Evolutionary conservation across 2,329 filamentous ascomycete species (phyloP).

Genomic region (Camillea tinctor): DNA sequence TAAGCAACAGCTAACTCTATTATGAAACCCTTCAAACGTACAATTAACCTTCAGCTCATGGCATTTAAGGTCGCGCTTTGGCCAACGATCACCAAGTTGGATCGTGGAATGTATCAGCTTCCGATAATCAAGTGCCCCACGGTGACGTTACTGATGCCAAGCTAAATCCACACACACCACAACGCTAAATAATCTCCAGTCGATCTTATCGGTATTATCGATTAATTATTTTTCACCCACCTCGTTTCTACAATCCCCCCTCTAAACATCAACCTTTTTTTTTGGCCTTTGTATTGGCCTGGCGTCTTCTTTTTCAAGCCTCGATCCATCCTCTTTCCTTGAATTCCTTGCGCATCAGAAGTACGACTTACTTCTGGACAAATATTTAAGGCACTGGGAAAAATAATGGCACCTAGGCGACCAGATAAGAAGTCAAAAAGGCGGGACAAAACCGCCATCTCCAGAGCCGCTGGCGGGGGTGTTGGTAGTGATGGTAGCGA

Average conservation of each 20-base stretch:
- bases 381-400: background rate
- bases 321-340: background rate
- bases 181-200: conserved; percentile 8
- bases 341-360: background rate
- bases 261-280: background rate
- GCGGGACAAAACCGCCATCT: conserved; percentile 25
- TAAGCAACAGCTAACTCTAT: too few relatives aligned
- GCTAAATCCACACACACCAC: conserved; percentile 1
- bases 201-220: conserved; percentile 12
- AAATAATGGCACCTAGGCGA: conserved; percentile 32
- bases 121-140: background rate
- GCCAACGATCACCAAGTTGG: background rate
- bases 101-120: background rate
- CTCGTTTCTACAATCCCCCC: background rate
- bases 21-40: too few relatives aligned
- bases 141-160: conserved; percentile 5
- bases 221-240: background rate
- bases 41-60: too few relatives aligned
- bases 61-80: too few relatives aligned
- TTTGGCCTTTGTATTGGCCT: background rate
- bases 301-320: too few relatives aligned
- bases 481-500: conserved; percentile 15
- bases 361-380: background rate
- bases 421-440: conserved; percentile 34
- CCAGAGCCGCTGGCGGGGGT: conserved; percentile 20